Evolutionary conservation across 192 early-diverging fungal species (phyloP).

Genomic region (Lunasporangiospora selenospora): DNA sequence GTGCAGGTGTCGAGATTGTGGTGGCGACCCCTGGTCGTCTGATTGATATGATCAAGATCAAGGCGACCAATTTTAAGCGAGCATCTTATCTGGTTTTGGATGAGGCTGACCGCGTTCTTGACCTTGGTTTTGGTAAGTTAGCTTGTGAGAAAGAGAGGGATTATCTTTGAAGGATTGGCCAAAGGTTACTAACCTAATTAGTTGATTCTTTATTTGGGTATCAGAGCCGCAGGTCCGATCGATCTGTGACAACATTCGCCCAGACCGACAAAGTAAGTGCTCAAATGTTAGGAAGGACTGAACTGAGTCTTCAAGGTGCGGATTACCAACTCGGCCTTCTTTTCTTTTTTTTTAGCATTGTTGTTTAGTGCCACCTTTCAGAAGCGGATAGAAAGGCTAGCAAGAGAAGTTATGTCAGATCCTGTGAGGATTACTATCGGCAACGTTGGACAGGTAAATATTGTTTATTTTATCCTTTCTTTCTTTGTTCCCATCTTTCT

Average conservation of each 20-base stretch:
- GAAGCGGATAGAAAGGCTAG: slow-evolving; percentile 71
- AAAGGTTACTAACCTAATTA: neutral
- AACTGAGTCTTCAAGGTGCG: neutral
- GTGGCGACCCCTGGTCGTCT: slow-evolving; percentile 87
- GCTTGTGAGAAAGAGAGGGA: slow-evolving; percentile 3
- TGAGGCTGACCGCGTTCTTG: slow-evolving; percentile 97
- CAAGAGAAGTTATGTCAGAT: slow-evolving; percentile 72
- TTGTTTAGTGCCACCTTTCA: slow-evolving; percentile 86
- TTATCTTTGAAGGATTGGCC: neutral
- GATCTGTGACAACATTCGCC: slow-evolving; percentile 81
- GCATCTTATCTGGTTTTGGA: slow-evolving; percentile 92
- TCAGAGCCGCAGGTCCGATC: slow-evolving; percentile 78
- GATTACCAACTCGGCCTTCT: neutral
- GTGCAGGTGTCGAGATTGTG: slow-evolving; percentile 76
- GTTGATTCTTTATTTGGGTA: neutral
- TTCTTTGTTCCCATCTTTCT: neutral
- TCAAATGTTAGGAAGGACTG: neutral
- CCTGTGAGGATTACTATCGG: slow-evolving; percentile 81
- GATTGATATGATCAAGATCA: slow-evolving; percentile 90
- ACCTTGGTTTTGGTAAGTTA: slow-evolving; percentile 88
- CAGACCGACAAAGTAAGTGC: slow-evolving; percentile 77
- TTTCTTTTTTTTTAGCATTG: slow-evolving; percentile 51
- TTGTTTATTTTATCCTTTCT: neutral
- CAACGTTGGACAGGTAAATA: slow-evolving; percentile 60
- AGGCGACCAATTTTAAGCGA: slow-evolving; percentile 79